These are phyloP conservation scores for Aspergillus sergii DNA, from an alignment of 2,329 filamentous ascomycete species.

Conservation along the genomic window DNA sequence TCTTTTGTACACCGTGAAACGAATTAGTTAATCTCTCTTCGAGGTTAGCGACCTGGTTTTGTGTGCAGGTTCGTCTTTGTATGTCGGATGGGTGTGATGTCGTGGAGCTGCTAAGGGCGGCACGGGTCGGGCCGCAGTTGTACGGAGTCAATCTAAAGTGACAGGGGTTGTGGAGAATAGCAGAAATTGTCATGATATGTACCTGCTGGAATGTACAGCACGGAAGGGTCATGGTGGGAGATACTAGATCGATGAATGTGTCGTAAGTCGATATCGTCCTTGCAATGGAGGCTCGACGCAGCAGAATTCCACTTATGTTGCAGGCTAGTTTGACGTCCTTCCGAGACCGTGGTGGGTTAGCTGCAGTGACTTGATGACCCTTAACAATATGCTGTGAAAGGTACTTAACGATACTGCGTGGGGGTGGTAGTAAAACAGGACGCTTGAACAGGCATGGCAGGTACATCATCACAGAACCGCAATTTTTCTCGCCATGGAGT, in stretches of 20 bases:
- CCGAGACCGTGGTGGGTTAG: not conserved
- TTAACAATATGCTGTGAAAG: not conserved
- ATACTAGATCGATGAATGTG: not conserved
- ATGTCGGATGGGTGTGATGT: not conserved
- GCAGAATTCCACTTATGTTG: no score
- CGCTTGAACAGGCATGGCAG: constrained; percentile 7
- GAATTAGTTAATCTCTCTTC: not conserved
- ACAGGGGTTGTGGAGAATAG: not conserved
- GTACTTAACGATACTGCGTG: not conserved
- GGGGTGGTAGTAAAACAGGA: constrained; percentile 3
- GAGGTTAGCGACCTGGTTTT: not conserved
- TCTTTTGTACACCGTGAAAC: not conserved
- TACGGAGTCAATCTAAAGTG: not conserved
- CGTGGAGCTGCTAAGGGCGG: not conserved
- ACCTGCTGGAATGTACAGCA: not conserved
- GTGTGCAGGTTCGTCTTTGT: not conserved
- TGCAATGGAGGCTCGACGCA: not conserved
- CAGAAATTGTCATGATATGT: not conserved
- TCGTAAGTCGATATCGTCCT: not conserved
- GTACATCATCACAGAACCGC: not conserved
- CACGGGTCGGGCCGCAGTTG: not conserved
- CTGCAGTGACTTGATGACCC: not conserved
- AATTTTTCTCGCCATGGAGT: constrained; percentile 1
- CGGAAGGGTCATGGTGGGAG: not conserved
- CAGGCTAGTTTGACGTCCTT: not conserved